Percentiles rank a stretch among this genome's conserved stretches.
phyloP scores from a whole-genome alignment of 2,329 filamentous ascomycete species.

The Cercospora canescens region DNA sequence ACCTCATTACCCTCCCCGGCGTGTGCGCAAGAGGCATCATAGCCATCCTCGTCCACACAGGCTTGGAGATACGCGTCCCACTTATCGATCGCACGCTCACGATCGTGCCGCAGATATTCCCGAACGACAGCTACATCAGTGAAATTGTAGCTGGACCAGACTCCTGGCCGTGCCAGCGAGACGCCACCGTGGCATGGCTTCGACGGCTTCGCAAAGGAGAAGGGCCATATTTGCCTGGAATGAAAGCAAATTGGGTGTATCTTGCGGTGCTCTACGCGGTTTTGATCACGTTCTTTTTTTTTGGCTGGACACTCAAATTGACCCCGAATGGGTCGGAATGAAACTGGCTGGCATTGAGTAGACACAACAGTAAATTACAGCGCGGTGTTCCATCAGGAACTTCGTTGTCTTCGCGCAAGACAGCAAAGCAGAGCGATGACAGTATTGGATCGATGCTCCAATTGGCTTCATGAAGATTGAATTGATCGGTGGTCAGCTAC shows the following conservation, averaged over 20 bases:
- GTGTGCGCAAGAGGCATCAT: not conserved
- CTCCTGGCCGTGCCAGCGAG: not conserved
- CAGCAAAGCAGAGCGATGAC: not conserved
- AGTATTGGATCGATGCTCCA: not conserved
- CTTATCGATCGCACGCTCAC: not conserved
- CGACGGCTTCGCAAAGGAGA: not conserved
- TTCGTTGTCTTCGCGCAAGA: not conserved
- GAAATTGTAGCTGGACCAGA: not conserved
- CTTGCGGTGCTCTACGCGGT: not conserved
- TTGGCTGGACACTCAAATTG: not conserved
- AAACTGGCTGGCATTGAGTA: not conserved
- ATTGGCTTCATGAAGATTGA: not conserved
- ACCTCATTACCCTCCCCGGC: too few species aligned
- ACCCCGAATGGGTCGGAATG: not conserved
- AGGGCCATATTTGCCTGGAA: not conserved
- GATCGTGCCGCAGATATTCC: not conserved
- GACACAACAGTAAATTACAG: not conserved
- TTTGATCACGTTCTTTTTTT: not conserved
- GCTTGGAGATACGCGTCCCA: not conserved
- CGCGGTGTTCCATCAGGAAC: too few species aligned
- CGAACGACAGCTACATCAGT: not conserved
- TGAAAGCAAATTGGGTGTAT: not conserved
- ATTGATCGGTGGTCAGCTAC: not conserved
- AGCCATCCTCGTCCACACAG: not conserved
- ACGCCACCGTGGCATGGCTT: not conserved